Percentiles rank a stretch among this genome's conserved stretches.
These are phyloP conservation scores for Gynostemma pentaphyllum DNA, from an alignment of 306 rosid species.

Conservation along the genomic window DNA sequence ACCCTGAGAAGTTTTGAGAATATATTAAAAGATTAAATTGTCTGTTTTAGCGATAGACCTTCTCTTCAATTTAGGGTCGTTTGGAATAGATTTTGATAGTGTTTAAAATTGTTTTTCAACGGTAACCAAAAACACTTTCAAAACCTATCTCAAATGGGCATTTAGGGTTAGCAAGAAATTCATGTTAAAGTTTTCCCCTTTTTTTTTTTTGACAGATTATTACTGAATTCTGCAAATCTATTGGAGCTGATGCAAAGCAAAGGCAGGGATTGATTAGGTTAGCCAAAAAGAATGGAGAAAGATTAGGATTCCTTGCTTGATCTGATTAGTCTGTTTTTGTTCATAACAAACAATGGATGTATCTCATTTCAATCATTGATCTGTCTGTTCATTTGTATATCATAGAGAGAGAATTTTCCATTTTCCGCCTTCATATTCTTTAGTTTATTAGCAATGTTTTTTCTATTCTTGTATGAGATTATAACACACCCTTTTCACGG, in stretches of 20 bases:
- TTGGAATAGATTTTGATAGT: too few species aligned
- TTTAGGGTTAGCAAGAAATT: not conserved
- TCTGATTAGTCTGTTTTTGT: not conserved
- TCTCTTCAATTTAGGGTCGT: too few species aligned
- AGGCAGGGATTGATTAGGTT: conserved; percentile 94
- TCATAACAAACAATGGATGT: not conserved
- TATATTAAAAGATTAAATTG: too few species aligned
- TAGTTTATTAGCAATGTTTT: not conserved
- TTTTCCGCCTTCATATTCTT: not conserved
- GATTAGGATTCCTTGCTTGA: conserved; percentile 91
- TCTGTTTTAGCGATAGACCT: too few species aligned
- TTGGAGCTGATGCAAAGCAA: conserved; percentile 95
- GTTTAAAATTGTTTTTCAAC: too few species aligned
- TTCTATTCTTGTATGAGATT: not conserved
- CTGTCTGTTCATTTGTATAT: not conserved
- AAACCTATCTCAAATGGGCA: too few species aligned
- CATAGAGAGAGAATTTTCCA: not conserved
- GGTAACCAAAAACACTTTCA: too few species aligned
- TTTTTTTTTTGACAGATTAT: conserved; percentile 57
- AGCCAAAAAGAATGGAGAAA: conserved; percentile 98
- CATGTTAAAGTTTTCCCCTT: not conserved
- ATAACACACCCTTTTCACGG: not conserved
- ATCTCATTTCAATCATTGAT: not conserved
- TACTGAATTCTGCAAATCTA: conserved; percentile 95
- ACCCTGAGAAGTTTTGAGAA: too few species aligned